These are phyloP conservation scores for Orbilia javanica DNA, from an alignment of 2,329 filamentous ascomycete species.

Conservation along the genomic window DNA sequence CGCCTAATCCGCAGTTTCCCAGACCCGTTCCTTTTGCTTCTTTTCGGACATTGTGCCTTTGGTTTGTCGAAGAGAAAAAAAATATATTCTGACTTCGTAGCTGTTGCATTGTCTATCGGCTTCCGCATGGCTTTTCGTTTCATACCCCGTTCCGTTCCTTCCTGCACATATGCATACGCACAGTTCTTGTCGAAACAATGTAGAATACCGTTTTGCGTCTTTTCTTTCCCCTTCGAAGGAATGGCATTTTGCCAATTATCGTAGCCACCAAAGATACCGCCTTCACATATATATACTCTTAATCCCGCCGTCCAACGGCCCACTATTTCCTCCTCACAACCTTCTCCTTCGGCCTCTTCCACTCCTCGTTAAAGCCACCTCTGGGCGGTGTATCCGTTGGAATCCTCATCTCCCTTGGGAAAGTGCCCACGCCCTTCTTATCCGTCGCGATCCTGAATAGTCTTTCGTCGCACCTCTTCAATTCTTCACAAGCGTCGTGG, in stretches of 20 bases:
- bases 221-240: not conserved
- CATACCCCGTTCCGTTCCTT: constrained; percentile 2
- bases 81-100: constrained; percentile 17
- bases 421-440: constrained; percentile 83
- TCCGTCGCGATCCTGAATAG: constrained; percentile 89
- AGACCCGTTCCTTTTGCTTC: constrained; percentile 34
- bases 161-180: constrained; percentile 22
- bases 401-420: constrained; percentile 87
- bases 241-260: not conserved
- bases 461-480: constrained; percentile 72
- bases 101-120: constrained; percentile 36
- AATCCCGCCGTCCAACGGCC: not conserved
- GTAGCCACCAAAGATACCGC: constrained; percentile 23
- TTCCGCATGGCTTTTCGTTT: constrained; percentile 59
- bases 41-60: constrained; percentile 4
- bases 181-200: constrained; percentile 31
- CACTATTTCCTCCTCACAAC: constrained; percentile 57
- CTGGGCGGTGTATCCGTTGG: constrained; percentile 85
- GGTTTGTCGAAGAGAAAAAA: constrained; percentile 1
- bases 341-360: constrained; percentile 74
- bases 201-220: constrained; percentile 32
- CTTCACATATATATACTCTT: not conserved
- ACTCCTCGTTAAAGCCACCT: constrained; percentile 91
- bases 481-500: constrained; percentile 84
- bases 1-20: constrained; percentile 34